Evolutionary conservation across 2,329 filamentous ascomycete species (phyloP).

Genomic region (Cytospora piceae): DNA sequence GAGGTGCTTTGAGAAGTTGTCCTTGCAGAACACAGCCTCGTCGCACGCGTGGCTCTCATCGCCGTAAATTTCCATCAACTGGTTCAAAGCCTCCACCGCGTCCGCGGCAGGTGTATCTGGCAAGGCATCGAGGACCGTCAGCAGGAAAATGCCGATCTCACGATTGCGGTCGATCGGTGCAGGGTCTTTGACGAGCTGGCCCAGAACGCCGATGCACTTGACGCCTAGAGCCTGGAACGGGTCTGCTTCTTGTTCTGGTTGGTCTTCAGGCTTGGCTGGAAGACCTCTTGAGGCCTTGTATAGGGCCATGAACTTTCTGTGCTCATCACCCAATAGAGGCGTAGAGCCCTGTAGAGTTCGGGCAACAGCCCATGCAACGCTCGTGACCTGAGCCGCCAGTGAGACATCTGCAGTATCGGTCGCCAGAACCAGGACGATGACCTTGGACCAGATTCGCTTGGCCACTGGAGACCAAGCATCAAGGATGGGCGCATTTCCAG

Average conservation of each 20-base stretch:
- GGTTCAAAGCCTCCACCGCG: constrained; percentile 66
- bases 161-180: constrained; percentile 59
- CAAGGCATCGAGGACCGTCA: constrained; percentile 56
- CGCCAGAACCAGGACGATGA: constrained; percentile 60
- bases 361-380: constrained; percentile 68
- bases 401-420: constrained; percentile 64
- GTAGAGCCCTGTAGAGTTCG: constrained; percentile 56
- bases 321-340: constrained; percentile 56
- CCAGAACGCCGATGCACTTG: constrained; percentile 69
- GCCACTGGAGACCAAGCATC: constrained; percentile 58
- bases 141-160: constrained; percentile 65
- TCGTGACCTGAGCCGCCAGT: constrained; percentile 65
- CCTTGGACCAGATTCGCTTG: constrained; percentile 59
- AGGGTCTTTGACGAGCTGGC: constrained; percentile 62
- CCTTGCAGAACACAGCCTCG: constrained; percentile 65
- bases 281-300: constrained; percentile 61
- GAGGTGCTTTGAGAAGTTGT: constrained; percentile 62
- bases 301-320: constrained; percentile 66
- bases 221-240: constrained; percentile 66
- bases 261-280: constrained; percentile 22
- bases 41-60: constrained; percentile 64
- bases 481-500: constrained; percentile 56
- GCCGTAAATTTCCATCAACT: constrained; percentile 69
- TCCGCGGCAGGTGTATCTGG: constrained; percentile 61
- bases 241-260: constrained; percentile 45